Evolutionary conservation across 2,329 filamentous ascomycete genomes (phyloP), one percentile per base, ranked within the genome.

Genomic region (Claviceps paspali): DNA sequence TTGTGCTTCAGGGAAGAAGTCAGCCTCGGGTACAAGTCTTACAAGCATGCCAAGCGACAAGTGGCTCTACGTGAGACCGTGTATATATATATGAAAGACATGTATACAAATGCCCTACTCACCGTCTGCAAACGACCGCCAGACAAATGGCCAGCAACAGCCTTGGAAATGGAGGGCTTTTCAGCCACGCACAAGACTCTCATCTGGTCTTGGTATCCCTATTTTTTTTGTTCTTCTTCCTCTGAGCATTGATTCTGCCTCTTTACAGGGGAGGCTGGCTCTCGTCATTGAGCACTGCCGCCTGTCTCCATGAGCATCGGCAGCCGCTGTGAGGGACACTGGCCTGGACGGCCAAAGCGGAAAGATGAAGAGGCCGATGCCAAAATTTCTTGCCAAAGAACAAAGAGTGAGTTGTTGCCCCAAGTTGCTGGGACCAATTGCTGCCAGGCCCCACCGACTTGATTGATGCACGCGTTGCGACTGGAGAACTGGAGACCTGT

Each of bases 91-190:
- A 10, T 12, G 29, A 2, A 21, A 7, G 14, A n/a, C n/a, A 2
- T 28, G 8, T 28, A n/a, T 15, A 17, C n/a, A 28, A 1, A n/a
- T 14, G 6, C 6, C 6, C 29, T 21, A 40, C 78, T 57, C 60
- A 92, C 85, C 38, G 74, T 78, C 55, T 74, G 71, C 41, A 78
- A 67, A 14, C 64, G 63, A 33, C 84, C 83, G 35, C 91, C 88
- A 23, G 82, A 82, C 21, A 98, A 70, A 64, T 96, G 88, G 40
- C 77, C 74, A 28, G 91, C 84, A 35, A 98, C 88, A 27, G 88
- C 86, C 60, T 91, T 95, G 40, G 91, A 85, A 44, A 98, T 95
- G 29, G 88, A 93, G 26, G 86, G 86, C 68, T 98, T 73, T 48
- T 73, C 69, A 29, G 69, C 68, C 48, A 73, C 68, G 45, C 68